Evolutionary conservation across 2,329 filamentous ascomycete genomes (phyloP).

Genomic region (Sphaerulina vaccinii): DNA sequence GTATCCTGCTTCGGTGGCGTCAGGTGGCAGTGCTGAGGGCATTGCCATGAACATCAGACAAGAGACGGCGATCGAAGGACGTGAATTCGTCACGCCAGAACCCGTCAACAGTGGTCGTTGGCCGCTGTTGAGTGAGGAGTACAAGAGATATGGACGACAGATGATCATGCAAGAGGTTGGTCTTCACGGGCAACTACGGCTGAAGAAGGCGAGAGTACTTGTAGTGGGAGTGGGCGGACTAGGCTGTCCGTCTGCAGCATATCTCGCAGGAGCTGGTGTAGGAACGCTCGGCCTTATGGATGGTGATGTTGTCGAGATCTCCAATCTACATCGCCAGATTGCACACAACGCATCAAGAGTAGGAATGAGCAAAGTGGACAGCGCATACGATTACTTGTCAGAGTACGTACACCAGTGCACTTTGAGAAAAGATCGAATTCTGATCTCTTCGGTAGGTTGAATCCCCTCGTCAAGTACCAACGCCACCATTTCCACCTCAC

Average conservation of each 20-base stretch:
- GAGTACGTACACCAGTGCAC: constrained; percentile 40
- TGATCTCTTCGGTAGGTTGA: constrained; percentile 50
- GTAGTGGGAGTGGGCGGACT: constrained; percentile 86
- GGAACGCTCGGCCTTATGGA: constrained; percentile 82
- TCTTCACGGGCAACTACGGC: constrained; percentile 70
- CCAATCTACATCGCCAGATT: constrained; percentile 91
- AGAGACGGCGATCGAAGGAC: constrained; percentile 18
- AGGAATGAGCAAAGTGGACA: constrained; percentile 77
- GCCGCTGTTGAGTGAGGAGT: constrained; percentile 71
- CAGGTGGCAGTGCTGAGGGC: constrained; percentile 16
- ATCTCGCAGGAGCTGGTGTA: constrained; percentile 84
- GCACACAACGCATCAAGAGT: constrained; percentile 71
- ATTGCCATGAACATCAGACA: constrained; percentile 26
- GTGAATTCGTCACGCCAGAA: constrained; percentile 21
- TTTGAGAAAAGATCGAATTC: background rate
- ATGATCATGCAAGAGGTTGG: constrained; percentile 84
- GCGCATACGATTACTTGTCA: constrained; percentile 50
- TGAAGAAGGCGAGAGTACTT: constrained; percentile 70
- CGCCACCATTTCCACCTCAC: constrained; percentile 65
- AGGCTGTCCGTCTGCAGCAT: constrained; percentile 89
- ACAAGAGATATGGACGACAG: constrained; percentile 83
- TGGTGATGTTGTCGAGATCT: constrained; percentile 81
- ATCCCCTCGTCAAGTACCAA: constrained; percentile 66
- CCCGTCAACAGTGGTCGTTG: constrained; percentile 47
- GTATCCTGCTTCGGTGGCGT: constrained; percentile 15